A percentile compares a stretch with the other conserved stretches of the same genome.
These are phyloP conservation scores for Fistulifera pelliculosa DNA, from an alignment of 108 stramenopile species.

Conservation along the genomic window DNA sequence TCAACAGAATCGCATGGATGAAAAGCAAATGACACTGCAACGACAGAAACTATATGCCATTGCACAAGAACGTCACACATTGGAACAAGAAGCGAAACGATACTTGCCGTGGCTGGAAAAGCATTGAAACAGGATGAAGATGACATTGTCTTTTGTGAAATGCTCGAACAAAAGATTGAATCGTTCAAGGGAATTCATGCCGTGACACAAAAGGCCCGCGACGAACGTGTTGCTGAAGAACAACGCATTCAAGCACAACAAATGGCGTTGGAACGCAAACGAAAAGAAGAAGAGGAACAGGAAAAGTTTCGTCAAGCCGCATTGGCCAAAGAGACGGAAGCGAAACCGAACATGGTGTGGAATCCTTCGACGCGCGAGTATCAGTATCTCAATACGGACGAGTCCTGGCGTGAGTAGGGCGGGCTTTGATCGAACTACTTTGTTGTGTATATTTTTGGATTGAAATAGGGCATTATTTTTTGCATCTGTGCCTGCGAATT, in stretches of 20 bases:
- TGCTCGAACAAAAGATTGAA: conserved; percentile 39
- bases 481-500: too few species aligned
- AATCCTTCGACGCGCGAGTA: conserved; percentile 72
- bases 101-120: conserved; percentile 65
- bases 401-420: conserved; percentile 77
- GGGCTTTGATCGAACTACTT: too few species aligned
- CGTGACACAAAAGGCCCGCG: conserved; percentile 36
- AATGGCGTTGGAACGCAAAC: conserved; percentile 40
- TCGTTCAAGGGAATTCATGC: conserved; percentile 37
- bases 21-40: conserved; percentile 25
- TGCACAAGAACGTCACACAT: conserved; percentile 32
- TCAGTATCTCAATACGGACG: conserved; percentile 70
- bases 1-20: conserved; percentile 32
- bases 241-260: conserved; percentile 14
- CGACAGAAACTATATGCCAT: conserved; percentile 45
- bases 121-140: conserved; percentile 62
- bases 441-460: too few species aligned
- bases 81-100: conserved; percentile 53
- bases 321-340: conserved; percentile 57
- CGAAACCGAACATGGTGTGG: conserved; percentile 76
- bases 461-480: too few species aligned
- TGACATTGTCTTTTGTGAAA: conserved; percentile 48
- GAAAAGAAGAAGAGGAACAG: conserved; percentile 35
- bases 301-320: conserved; percentile 48
- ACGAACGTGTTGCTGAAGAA: conserved; percentile 38